phyloP scores from a whole-genome alignment of 164 flowering plant species.

The Cinnamomum micranthum region DNA sequence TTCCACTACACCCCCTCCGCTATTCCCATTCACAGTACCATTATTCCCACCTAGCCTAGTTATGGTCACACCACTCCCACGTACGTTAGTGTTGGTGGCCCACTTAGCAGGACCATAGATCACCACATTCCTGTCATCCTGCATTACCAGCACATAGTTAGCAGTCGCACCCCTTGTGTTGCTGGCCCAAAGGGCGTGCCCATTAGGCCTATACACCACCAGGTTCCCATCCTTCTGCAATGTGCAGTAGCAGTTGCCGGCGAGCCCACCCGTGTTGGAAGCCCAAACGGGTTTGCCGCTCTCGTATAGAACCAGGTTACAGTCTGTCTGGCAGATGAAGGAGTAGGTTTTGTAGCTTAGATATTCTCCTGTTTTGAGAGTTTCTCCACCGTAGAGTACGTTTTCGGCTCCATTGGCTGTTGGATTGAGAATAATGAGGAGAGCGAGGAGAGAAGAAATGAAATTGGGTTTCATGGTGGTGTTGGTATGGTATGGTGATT shows the following conservation, averaged over 20 bases:
- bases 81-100: too few species aligned
- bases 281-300: not conserved
- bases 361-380: not conserved
- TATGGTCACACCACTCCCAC: too few species aligned
- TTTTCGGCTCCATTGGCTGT: not conserved
- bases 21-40: too few species aligned
- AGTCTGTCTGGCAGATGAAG: not conserved
- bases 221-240: slow-evolving; percentile 1
- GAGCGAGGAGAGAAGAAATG: not conserved
- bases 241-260: not conserved
- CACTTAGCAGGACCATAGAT: too few species aligned
- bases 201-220: too few species aligned
- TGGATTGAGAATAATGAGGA: not conserved
- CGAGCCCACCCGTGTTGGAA: not conserved
- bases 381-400: not conserved
- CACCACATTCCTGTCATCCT: too few species aligned
- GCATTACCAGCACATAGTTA: too few species aligned
- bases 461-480: not conserved
- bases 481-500: too few species aligned
- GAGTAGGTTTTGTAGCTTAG: not conserved
- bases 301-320: slow-evolving; percentile 6
- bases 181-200: too few species aligned
- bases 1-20: too few species aligned
- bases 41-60: too few species aligned
- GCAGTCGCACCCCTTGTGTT: too few species aligned